Evolutionary conservation across 139 green algal species (phyloP).

Genomic region (Pedinophyceae sp.): DNA sequence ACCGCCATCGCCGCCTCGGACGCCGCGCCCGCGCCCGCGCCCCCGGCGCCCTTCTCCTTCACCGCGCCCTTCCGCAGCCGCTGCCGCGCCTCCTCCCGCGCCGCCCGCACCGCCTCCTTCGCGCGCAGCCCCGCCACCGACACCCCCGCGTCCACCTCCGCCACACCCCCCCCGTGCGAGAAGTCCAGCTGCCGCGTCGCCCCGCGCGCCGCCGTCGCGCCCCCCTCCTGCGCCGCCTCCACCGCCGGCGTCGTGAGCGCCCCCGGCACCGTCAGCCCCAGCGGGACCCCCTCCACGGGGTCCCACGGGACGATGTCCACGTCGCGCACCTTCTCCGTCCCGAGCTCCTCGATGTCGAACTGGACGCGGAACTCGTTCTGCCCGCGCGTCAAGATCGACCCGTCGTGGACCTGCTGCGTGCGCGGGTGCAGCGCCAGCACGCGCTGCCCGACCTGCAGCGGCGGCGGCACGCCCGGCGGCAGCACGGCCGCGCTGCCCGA

Average conservation of each 20-base stretch:
- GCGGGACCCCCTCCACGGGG: slow-evolving; percentile 27
- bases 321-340: slow-evolving; percentile 62
- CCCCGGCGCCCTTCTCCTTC: slow-evolving; percentile 4
- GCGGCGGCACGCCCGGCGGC: slow-evolving; percentile 30
- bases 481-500: neutral
- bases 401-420: slow-evolving; percentile 57
- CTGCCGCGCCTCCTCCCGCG: slow-evolving; percentile 15
- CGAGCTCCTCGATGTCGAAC: slow-evolving; percentile 65
- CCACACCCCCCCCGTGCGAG: slow-evolving; percentile 17
- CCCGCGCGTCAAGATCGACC: slow-evolving; percentile 64
- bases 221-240: too few relatives aligned
- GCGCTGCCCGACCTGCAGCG: slow-evolving; percentile 55
- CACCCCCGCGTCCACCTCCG: too few relatives aligned
- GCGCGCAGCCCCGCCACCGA: slow-evolving; percentile 8
- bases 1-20: slow-evolving; percentile 8
- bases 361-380: slow-evolving; percentile 58
- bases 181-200: slow-evolving; percentile 22
- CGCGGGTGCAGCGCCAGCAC: slow-evolving; percentile 69
- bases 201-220: slow-evolving; percentile 15
- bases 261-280: slow-evolving; percentile 31
- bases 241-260: slow-evolving; percentile 22
- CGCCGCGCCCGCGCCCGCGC: slow-evolving; percentile 4
- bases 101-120: slow-evolving; percentile 13
- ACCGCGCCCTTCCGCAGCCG: slow-evolving; percentile 10
- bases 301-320: slow-evolving; percentile 48